Percentiles rank a stretch among this genome's conserved stretches.
Conservation (phyloP, 345 rosid species). For the Triadica sebifera region DNA sequence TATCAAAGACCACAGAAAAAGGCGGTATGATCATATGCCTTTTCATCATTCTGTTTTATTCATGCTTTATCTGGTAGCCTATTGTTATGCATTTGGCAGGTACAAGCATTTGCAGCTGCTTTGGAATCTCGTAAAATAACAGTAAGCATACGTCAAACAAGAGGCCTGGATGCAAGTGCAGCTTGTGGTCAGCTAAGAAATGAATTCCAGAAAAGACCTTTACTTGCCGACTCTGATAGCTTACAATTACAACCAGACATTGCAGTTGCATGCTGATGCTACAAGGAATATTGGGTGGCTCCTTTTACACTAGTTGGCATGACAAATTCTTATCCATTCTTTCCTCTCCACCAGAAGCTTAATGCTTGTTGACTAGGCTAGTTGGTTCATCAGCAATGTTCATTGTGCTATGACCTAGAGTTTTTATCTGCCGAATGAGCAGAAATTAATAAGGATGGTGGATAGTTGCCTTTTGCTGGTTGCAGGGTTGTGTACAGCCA, state of each 20-base stretch:
- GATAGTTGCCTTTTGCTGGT: background rate
- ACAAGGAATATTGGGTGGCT: background rate
- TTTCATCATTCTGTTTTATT: background rate
- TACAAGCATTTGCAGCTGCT: slow-evolving; percentile 63
- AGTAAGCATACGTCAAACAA: slow-evolving; percentile 71
- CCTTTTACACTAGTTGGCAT: background rate
- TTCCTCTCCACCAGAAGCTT: background rate
- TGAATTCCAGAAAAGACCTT: slow-evolving; percentile 83
- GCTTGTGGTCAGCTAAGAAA: slow-evolving; percentile 98
- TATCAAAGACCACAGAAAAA: slow-evolving; percentile 74
- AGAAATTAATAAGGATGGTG: background rate
- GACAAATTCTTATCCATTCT: background rate
- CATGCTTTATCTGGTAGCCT: background rate
- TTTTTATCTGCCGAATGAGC: background rate
- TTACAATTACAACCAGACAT: slow-evolving; percentile 38
- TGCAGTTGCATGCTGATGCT: slow-evolving; percentile 42
- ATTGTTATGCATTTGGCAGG: slow-evolving; percentile 35
- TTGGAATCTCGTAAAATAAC: slow-evolving; percentile 74
- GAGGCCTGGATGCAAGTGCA: slow-evolving; percentile 95
- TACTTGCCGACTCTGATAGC: slow-evolving; percentile 37
- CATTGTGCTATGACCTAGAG: background rate
- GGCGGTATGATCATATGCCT: slow-evolving; percentile 45
- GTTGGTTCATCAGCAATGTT: background rate
- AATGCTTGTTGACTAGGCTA: background rate
- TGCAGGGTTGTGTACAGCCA: background rate